phyloP scores from a whole-genome alignment of 106 monocot genomes.

The Vanilla planifolia region DNA sequence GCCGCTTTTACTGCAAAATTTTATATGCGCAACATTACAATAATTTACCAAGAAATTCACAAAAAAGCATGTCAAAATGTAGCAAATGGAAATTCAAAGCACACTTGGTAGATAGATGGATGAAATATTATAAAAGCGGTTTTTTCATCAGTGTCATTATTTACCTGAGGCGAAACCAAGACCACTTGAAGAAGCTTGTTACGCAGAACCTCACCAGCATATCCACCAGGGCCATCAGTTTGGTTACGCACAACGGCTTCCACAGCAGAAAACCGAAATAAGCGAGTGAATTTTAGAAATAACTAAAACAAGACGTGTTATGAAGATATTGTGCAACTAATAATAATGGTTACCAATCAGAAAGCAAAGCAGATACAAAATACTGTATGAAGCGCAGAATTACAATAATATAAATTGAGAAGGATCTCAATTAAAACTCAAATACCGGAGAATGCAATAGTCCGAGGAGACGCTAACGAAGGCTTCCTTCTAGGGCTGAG shows the following conservation, averaged over 20 bases:
- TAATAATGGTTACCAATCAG: neutral
- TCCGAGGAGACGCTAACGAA: neutral
- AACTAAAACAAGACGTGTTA: neutral
- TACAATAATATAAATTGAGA: neutral
- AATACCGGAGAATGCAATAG: neutral
- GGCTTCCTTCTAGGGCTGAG: neutral
- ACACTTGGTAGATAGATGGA: too few species aligned
- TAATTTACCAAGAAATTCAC: too few species aligned
- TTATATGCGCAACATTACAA: too few species aligned
- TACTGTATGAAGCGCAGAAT: neutral
- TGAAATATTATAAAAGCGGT: too few species aligned
- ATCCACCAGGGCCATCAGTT: slow-evolving; percentile 15
- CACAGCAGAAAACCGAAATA: slow-evolving; percentile 15
- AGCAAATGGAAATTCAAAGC: too few species aligned
- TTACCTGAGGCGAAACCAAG: slow-evolving; percentile 83
- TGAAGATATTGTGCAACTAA: neutral
- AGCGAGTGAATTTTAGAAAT: neutral
- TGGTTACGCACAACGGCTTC: slow-evolving; percentile 12
- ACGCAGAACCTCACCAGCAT: slow-evolving; percentile 8
- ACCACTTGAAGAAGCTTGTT: slow-evolving; percentile 69
- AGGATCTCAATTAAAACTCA: neutral
- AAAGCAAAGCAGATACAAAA: neutral
- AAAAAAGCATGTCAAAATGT: too few species aligned
- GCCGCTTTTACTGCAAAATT: too few species aligned
- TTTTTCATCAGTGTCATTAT: too few species aligned